Conservation (phyloP, 441 rosid genomes). For the Euphorbia schlechtendalii region DNA sequence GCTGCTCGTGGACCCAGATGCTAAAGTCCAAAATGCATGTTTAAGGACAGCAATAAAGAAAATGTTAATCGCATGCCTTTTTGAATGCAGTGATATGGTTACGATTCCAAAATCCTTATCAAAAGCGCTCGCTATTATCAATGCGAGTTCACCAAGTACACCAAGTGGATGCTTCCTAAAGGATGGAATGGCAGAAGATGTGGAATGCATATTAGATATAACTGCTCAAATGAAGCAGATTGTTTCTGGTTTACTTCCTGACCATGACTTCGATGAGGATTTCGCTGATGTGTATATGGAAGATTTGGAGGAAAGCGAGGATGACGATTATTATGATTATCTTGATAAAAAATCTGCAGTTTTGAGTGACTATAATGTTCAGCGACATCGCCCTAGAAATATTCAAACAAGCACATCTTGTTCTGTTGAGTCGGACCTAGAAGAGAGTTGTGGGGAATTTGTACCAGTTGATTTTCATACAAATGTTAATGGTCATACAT, state of each 20-base stretch:
- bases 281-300: conserved; percentile 70
- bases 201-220: conserved; percentile 52
- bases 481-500: conserved; percentile 14
- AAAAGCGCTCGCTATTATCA: conserved; percentile 58
- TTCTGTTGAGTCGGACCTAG: conserved; percentile 30
- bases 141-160: conserved; percentile 31
- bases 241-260: conserved; percentile 52
- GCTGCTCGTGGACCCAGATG: conserved; percentile 46
- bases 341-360: neutral
- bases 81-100: conserved; percentile 61
- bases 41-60: conserved; percentile 51
- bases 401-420: conserved; percentile 18
- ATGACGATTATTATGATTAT: conserved; percentile 20
- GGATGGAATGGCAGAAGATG: conserved; percentile 56
- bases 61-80: conserved; percentile 59
- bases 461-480: conserved; percentile 19
- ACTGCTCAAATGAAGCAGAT: conserved; percentile 68
- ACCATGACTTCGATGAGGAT: conserved; percentile 46
- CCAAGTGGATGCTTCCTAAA: conserved; percentile 25
- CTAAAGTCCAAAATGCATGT: conserved; percentile 34
- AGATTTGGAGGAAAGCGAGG: conserved; percentile 64
- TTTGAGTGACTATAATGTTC: conserved; percentile 16
- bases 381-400: conserved; percentile 19
- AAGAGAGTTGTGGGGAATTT: conserved; percentile 61
- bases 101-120: conserved; percentile 50